Conservation (phyloP, 805 yeast species). For the Zygoascus bituminiphila region DNA sequence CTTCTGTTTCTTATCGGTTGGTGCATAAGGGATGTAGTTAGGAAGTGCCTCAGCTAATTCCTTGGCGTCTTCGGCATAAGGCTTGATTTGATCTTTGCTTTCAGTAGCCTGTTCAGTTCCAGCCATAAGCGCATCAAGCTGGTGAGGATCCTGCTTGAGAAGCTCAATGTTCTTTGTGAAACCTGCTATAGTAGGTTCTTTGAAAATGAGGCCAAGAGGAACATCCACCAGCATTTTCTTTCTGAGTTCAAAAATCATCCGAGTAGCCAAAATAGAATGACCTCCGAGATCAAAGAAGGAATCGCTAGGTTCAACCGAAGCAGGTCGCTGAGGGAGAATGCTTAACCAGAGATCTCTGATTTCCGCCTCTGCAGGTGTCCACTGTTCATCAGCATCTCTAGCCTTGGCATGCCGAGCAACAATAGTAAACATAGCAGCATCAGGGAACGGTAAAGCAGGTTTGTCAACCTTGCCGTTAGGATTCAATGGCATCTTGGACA, state of each 20-base stretch:
- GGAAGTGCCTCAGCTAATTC: constrained; percentile 34
- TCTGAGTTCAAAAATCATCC: constrained; percentile 90
- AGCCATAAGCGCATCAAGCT: not conserved
- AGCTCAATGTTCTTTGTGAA: constrained; percentile 69
- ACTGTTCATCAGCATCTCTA: constrained; percentile 34
- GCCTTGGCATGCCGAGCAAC: constrained; percentile 47
- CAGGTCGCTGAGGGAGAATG: constrained; percentile 79
- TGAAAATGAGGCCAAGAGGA: constrained; percentile 86
- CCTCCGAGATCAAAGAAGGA: constrained; percentile 97
- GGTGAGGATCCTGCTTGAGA: constrained; percentile 28
- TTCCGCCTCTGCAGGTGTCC: constrained; percentile 56
- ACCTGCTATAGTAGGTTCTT: constrained; percentile 72
- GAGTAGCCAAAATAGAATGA: constrained; percentile 92
- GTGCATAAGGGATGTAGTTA: constrained; percentile 33
- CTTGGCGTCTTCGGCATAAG: constrained; percentile 71
- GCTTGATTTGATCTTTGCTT: constrained; percentile 30
- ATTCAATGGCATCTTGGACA: constrained; percentile 79
- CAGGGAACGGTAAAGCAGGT: constrained; percentile 94
- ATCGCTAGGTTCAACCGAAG: constrained; percentile 66
- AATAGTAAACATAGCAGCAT: constrained; percentile 69
- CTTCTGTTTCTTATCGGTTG: constrained; percentile 28
- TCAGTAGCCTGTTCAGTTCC: constrained; percentile 35
- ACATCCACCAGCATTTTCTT: constrained; percentile 68
- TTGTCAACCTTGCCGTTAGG: constrained; percentile 98
- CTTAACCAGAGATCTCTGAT: constrained; percentile 79